A percentile compares a stretch with the other conserved stretches of the same genome.
These are phyloP conservation scores for Tetrastigma voinierianum DNA, from an alignment of 164 flowering plant genomes.

Conservation along the genomic window DNA sequence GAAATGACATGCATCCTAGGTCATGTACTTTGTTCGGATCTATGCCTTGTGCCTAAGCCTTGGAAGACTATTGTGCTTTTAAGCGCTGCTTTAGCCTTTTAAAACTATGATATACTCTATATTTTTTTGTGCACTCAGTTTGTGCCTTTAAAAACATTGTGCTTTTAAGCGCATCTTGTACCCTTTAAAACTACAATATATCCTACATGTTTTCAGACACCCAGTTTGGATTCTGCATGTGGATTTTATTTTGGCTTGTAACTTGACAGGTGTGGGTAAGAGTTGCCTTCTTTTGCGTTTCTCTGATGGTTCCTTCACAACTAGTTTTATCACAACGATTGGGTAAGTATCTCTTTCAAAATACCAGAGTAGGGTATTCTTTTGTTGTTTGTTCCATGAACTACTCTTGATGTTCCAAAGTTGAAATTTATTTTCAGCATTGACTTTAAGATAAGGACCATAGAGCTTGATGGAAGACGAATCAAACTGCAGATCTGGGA, in stretches of 20 bases:
- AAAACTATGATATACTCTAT: no score
- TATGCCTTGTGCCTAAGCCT: no score
- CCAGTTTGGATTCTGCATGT: background rate
- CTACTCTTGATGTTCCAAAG: slow-evolving; percentile 1
- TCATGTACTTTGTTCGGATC: no score
- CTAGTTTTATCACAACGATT: slow-evolving; percentile 89
- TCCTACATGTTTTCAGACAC: background rate
- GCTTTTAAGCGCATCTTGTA: no score
- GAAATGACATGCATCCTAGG: no score
- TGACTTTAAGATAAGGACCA: slow-evolving; percentile 86
- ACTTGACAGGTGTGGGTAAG: slow-evolving; percentile 75
- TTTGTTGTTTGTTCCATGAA: background rate
- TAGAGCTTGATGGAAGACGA: slow-evolving; percentile 81
- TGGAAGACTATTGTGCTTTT: no score
- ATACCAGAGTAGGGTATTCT: background rate
- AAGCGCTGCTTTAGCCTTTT: no score
- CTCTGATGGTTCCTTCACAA: slow-evolving; percentile 89
- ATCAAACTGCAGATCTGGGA: slow-evolving; percentile 95
- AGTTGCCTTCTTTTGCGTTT: slow-evolving; percentile 92
- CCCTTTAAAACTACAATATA: no score
- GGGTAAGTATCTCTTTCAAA: slow-evolving; percentile 42
- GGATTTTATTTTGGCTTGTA: background rate
- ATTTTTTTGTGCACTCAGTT: background rate
- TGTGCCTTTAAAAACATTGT: no score
- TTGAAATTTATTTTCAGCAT: slow-evolving; percentile 40